Evolutionary conservation across 345 rosid genomes (phyloP).

Genomic region (Euphorbia pulcherrima): DNA sequence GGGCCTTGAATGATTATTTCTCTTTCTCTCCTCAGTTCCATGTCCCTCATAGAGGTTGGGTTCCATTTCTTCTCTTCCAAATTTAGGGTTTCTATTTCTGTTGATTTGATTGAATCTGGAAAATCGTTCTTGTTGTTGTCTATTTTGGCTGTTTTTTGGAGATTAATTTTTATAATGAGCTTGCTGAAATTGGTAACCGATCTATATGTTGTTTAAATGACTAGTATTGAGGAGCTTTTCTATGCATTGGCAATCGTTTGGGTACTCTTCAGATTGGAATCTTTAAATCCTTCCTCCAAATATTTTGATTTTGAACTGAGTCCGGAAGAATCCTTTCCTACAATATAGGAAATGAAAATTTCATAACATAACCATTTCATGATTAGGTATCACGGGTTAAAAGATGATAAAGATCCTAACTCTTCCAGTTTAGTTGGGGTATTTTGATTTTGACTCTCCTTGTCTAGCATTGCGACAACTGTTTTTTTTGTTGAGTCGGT

Average conservation of each 20-base stretch:
- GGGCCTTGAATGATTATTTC: conserved; percentile 11
- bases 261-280: conserved; percentile 6
- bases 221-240: background rate
- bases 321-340: too few species aligned
- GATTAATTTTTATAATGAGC: background rate
- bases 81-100: background rate
- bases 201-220: background rate
- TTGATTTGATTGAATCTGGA: background rate
- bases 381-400: background rate
- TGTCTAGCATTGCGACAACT: background rate
- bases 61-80: background rate
- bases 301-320: background rate
- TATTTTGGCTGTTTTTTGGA: background rate
- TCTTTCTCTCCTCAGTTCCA: conserved; percentile 25
- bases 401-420: background rate
- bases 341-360: background rate
- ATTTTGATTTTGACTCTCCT: background rate
- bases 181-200: background rate
- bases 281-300: background rate
- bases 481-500: background rate
- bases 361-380: background rate
- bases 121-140: background rate
- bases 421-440: background rate
- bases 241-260: background rate
- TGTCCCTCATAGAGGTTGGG: conserved; percentile 40